Percentiles rank a stretch among this genome's conserved stretches.
Evolutionary conservation across 495 filamentous ascomycete genomes (phyloP).

Genomic region (Podospora bellae-mahoneyi): DNA sequence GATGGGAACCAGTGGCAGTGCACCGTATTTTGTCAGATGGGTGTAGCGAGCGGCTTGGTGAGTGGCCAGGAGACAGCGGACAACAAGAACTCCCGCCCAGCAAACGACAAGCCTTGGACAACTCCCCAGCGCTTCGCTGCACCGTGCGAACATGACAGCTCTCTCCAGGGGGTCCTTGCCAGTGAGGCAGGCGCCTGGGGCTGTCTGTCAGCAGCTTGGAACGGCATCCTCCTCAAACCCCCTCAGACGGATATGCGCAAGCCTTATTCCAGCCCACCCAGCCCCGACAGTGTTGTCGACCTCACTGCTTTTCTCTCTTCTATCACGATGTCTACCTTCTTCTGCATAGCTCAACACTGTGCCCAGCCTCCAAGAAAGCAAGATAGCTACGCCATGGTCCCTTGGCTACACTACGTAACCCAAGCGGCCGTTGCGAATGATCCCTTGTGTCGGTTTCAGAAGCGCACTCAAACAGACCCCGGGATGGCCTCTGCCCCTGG

Average conservation of each 20-base stretch:
- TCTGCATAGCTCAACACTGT: neutral
- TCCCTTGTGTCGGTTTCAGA: constrained; percentile 9
- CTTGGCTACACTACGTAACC: constrained; percentile 1
- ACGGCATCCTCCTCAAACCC: neutral
- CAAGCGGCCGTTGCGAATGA: neutral
- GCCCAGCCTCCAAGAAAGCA: neutral
- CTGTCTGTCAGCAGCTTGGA: neutral
- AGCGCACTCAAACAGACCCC: constrained; percentile 6
- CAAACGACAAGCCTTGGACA: constrained; percentile 1
- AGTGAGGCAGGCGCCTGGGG: neutral
- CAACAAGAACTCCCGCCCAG: neutral
- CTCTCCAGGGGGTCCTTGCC: too few species aligned
- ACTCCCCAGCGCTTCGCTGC: neutral
- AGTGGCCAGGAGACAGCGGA: constrained; percentile 7
- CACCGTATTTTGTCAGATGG: constrained; percentile 18
- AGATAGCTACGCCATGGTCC: neutral
- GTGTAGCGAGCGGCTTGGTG: constrained; percentile 16
- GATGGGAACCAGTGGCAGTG: constrained; percentile 18
- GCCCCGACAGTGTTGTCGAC: neutral
- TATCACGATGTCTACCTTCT: neutral
- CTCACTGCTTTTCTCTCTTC: neutral
- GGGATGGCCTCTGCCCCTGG: constrained; percentile 3
- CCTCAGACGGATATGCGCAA: neutral
- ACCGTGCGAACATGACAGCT: constrained; percentile 5
- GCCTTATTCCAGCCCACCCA: neutral